Evolutionary conservation across 164 flowering plant species (phyloP).

Genomic region (Malania oleifera): DNA sequence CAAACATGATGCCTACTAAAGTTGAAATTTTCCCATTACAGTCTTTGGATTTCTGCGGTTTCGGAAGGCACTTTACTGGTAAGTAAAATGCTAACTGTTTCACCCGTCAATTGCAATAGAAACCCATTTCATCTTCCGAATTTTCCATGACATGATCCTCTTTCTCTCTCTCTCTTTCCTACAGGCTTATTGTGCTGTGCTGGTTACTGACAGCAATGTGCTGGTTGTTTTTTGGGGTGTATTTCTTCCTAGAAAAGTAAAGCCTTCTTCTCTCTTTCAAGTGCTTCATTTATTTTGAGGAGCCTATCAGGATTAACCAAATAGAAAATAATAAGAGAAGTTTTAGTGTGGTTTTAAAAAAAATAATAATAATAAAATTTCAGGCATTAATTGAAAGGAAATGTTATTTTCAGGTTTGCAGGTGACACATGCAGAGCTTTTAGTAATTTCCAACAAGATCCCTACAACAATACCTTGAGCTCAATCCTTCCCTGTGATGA

Average conservation of each 20-base stretch:
- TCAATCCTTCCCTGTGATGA: constrained; percentile 75
- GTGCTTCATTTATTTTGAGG: neutral
- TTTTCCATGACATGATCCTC: neutral
- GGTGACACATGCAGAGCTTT: constrained; percentile 77
- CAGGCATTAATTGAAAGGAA: neutral
- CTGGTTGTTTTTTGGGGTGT: constrained; percentile 73
- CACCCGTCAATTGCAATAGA: no score
- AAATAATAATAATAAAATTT: no score
- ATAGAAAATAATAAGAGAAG: neutral
- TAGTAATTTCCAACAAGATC: constrained; percentile 60
- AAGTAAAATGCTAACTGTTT: constrained; percentile 25
- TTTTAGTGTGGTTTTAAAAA: no score
- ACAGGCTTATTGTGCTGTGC: constrained; percentile 61
- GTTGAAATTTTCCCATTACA: constrained; percentile 25
- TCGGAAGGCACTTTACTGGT: constrained; percentile 33
- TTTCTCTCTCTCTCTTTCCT: constrained; percentile 7
- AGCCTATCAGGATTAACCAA: neutral
- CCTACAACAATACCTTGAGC: constrained; percentile 75
- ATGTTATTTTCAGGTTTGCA: constrained; percentile 53
- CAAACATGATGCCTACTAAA: neutral
- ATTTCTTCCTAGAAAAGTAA: constrained; percentile 69
- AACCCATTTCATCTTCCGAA: no score
- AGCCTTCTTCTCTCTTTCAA: neutral
- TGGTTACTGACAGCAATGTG: constrained; percentile 64
- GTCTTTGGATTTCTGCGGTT: constrained; percentile 45